Evolutionary conservation across 768 basidiomycete genomes (phyloP).

Genomic region (Lactarius akahatsu): DNA sequence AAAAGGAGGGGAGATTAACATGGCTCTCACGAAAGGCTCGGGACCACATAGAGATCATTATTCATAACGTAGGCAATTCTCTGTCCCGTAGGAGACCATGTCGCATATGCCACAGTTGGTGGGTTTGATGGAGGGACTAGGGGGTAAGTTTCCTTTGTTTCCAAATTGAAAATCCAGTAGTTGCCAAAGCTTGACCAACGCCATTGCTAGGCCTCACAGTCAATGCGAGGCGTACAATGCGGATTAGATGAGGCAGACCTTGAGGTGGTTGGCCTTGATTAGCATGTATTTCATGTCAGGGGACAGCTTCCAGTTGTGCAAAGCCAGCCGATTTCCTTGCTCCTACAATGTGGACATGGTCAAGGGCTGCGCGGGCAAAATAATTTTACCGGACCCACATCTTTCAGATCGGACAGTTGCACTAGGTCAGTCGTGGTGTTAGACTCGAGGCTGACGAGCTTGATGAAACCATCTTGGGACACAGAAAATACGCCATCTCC

Average conservation of each 20-base stretch:
- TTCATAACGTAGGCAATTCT: slow-evolving; percentile 82
- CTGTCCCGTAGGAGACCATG: slow-evolving; percentile 84
- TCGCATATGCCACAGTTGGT: slow-evolving; percentile 72
- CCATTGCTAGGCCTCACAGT: slow-evolving; percentile 69
- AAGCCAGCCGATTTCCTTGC: slow-evolving; percentile 49
- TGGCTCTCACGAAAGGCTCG: slow-evolving; percentile 56
- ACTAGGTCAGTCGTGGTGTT: slow-evolving; percentile 68
- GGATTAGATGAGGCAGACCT: slow-evolving; percentile 47
- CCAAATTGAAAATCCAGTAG: slow-evolving; percentile 87
- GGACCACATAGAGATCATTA: slow-evolving; percentile 88
- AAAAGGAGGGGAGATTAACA: slow-evolving; percentile 2
- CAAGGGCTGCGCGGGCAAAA: slow-evolving; percentile 15
- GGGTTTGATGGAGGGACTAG: slow-evolving; percentile 67
- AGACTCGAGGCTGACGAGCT: slow-evolving; percentile 76
- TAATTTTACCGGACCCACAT: slow-evolving; percentile 46
- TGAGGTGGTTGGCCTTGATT: slow-evolving; percentile 68
- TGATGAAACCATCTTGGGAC: slow-evolving; percentile 59
- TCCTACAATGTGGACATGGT: slow-evolving; percentile 43
- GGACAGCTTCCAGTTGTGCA: slow-evolving; percentile 76
- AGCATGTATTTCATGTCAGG: slow-evolving; percentile 90
- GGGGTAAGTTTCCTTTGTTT: slow-evolving; percentile 64
- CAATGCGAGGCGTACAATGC: slow-evolving; percentile 26
- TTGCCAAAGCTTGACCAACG: slow-evolving; percentile 87
- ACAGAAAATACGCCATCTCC: slow-evolving; percentile 91
- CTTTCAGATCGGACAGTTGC: slow-evolving; percentile 53